Conservation (phyloP, 2,329 filamentous ascomycete species). For the Davidsoniella virescens region DNA sequence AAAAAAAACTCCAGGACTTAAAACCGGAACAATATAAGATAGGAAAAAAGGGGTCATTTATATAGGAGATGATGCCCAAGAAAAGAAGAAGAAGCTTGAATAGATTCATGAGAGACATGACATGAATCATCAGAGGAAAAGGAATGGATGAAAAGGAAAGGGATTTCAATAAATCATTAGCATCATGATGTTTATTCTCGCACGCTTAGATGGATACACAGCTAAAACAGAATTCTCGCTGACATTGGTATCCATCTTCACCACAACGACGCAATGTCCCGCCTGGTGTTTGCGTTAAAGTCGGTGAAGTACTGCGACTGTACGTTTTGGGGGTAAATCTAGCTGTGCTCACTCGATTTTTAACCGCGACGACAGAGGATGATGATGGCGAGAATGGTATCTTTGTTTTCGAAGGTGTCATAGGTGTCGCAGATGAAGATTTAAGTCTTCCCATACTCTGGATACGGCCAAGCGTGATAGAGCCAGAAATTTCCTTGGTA, state of each 20-base stretch:
- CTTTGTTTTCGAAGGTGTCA: background rate
- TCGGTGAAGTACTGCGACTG: constrained; percentile 1
- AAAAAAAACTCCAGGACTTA: no score
- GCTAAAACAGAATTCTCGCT: constrained; percentile 42
- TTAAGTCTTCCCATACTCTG: no score
- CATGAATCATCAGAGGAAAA: background rate
- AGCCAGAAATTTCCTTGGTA: no score
- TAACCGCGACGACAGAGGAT: background rate
- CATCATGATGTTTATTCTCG: no score
- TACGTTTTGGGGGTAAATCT: background rate
- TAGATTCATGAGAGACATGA: background rate
- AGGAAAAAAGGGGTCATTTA: no score
- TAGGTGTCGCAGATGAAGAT: background rate
- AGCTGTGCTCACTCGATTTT: constrained; percentile 5
- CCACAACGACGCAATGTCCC: constrained; percentile 37
- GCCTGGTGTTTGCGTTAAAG: constrained; percentile 29
- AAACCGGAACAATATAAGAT: no score
- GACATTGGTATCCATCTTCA: constrained; percentile 37
- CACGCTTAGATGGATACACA: constrained; percentile 25
- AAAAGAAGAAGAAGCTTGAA: background rate
- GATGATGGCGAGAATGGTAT: background rate
- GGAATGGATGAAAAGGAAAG: background rate
- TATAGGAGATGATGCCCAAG: background rate
- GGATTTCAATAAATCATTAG: background rate
- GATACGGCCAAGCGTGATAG: no score